Base-by-base conservation (phyloP, 768 basidiomycete species). In the Auriscalpium microsporum region DNA sequence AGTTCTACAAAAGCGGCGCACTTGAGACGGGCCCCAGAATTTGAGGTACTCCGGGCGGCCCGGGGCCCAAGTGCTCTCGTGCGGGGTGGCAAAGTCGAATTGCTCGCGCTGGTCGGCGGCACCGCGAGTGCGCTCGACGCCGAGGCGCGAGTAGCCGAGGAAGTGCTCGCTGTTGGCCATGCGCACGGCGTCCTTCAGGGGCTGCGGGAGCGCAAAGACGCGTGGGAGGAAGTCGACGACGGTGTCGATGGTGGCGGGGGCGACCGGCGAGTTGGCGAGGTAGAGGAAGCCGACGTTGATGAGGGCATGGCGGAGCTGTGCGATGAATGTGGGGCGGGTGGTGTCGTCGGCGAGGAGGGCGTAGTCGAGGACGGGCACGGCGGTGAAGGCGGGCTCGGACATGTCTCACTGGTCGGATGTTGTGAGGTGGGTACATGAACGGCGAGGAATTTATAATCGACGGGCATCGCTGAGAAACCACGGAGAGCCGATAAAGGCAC, bases 281-380 rank as follows among this genome's bases (percentile, higher is more conserved):
- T 92, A 92, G 49, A 90, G 76, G 65, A 92, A 91, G 19, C 89
- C 90, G 64, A 90, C 85, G 51, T 87, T 82, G 71, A 90, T 78
- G 54, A 91, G 75, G 0, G 88, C 85, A 62, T 89, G 73, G 34
- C 77, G 79, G 1, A 92, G 80, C 57, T 88, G 78, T 0, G 67
- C 62, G 54, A 90, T 75, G 69, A 92, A 91, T 53, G 73, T 62
- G 3, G 75, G 64, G 55, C 75, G 77, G 36, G 72, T 73, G 1
- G 64, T 58, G 0, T 72, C 65, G 11, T 76, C 71, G 2, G 65
- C 55, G 40, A 76, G 59, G 14, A 84, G 76, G 10, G 77, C 67
- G 63, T 81, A 91, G 70, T 91, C 84, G 52, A 92, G 78, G 49
- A 87, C 62, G 0, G 90, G 90, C 51, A 91, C 66, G 48, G 75